These are phyloP conservation scores for Rhodosporidiobolus sp. DNA, from an alignment of 768 basidiomycete genomes.

Conservation along the genomic window DNA sequence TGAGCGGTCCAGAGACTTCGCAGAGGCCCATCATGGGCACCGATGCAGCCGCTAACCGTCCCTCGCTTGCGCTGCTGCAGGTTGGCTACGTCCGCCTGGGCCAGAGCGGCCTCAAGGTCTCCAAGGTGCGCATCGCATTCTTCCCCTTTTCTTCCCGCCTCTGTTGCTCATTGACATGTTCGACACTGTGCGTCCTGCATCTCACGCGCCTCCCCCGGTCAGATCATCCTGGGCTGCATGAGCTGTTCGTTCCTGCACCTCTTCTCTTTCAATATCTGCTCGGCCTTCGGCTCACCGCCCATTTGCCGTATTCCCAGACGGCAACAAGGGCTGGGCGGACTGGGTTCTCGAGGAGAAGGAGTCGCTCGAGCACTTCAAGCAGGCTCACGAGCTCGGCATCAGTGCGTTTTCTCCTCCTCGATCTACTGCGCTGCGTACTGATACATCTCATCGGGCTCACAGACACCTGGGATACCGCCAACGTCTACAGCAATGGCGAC, in stretches of 20 bases:
- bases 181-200: too few species aligned
- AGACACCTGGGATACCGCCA: conserved; percentile 43
- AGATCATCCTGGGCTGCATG: conserved; percentile 60
- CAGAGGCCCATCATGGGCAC: too few species aligned
- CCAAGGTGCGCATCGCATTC: conserved; percentile 49
- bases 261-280: too few species aligned
- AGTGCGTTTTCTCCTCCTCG: conserved; percentile 49
- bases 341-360: conserved; percentile 51
- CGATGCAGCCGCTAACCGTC: too few species aligned
- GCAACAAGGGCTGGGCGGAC: conserved; percentile 25
- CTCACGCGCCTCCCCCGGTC: too few species aligned
- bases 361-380: conserved; percentile 58
- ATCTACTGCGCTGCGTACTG: background rate
- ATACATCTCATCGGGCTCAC: too few species aligned
- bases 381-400: conserved; percentile 58
- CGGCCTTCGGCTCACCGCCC: too few species aligned
- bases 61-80: background rate
- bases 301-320: too few species aligned
- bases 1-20: too few species aligned
- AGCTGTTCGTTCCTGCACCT: too few species aligned
- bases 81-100: conserved; percentile 50
- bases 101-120: conserved; percentile 63
- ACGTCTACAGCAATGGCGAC: conserved; percentile 61
- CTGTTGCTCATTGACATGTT: too few species aligned
- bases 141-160: background rate